Conservation (phyloP, 148 eudicot species). For the Vaccinium vitisidaea region DNA sequence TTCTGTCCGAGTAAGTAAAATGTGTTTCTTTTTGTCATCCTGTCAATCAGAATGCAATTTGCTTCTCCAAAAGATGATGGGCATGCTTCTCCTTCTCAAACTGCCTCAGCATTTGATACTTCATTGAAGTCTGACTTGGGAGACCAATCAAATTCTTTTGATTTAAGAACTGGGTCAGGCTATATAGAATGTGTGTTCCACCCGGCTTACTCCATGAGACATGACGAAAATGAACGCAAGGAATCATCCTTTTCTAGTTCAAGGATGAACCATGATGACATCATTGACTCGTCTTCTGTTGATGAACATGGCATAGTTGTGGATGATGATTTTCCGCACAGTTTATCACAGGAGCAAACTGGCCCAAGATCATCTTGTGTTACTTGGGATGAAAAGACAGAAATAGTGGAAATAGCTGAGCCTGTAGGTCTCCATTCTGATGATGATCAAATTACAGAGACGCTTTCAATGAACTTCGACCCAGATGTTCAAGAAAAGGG, state of each 20-base stretch:
- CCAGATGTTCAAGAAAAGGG: constrained; percentile 18
- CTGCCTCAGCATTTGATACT: constrained; percentile 48
- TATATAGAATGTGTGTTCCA: constrained; percentile 49
- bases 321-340: constrained; percentile 29
- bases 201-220: constrained; percentile 41
- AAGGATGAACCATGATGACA: constrained; percentile 27
- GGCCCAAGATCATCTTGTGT: constrained; percentile 41
- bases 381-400: constrained; percentile 77
- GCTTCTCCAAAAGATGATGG: constrained; percentile 41
- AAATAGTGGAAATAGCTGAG: constrained; percentile 51
- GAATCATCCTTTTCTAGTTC: constrained; percentile 35
- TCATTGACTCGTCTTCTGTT: constrained; percentile 30
- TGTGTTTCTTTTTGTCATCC: constrained; percentile 15
- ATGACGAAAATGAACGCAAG: constrained; percentile 37
- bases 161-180: constrained; percentile 54
- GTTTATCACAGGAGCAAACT: constrained; percentile 36
- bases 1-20: constrained; percentile 16
- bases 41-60: constrained; percentile 51
- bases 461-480: constrained; percentile 20
- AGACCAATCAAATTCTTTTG: constrained; percentile 45
- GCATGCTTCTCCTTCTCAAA: constrained; percentile 48
- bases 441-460: constrained; percentile 30
- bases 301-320: constrained; percentile 32
- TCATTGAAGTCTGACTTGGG: constrained; percentile 49
- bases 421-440: constrained; percentile 24